A percentile compares a stretch with the other conserved stretches of the same genome.
phyloP scores from a whole-genome alignment of 2,329 filamentous ascomycete species.

The Pseudocercospora vitis region DNA sequence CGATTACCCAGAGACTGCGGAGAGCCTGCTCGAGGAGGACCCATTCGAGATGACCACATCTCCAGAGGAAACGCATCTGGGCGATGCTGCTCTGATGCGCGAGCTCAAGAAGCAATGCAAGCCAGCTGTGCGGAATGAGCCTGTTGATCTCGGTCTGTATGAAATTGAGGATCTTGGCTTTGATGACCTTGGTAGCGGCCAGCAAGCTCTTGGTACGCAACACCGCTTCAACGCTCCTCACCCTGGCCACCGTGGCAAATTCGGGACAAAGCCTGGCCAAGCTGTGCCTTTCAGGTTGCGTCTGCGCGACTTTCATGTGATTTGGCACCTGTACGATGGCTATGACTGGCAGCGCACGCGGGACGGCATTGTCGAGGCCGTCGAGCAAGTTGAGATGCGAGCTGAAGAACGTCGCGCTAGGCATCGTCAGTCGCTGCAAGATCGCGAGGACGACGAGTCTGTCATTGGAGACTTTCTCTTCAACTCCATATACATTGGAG shows the following conservation, averaged over 20 bases:
- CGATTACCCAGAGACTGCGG: conserved; percentile 34
- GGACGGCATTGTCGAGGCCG: conserved; percentile 80
- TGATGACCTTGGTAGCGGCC: conserved; percentile 33
- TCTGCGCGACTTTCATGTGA: conserved; percentile 84
- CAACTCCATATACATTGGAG: conserved; percentile 97
- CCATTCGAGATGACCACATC: conserved; percentile 40
- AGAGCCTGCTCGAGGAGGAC: conserved; percentile 42
- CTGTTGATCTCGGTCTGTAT: conserved; percentile 32
- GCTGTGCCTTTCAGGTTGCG: conserved; percentile 65
- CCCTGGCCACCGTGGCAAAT: conserved; percentile 1
- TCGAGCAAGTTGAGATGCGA: conserved; percentile 81
- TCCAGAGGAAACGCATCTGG: conserved; percentile 31
- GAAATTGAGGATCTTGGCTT: conserved; percentile 39
- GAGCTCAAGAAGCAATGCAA: conserved; percentile 35
- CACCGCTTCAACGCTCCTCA: conserved; percentile 37
- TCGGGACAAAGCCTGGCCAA: not conserved
- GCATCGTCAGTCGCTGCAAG: conserved; percentile 55
- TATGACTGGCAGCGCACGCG: conserved; percentile 93
- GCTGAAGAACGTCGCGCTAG: conserved; percentile 70
- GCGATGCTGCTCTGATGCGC: conserved; percentile 35
- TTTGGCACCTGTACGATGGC: conserved; percentile 97
- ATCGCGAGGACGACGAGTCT: conserved; percentile 73
- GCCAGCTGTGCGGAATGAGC: conserved; percentile 18
- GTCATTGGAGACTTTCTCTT: conserved; percentile 94
- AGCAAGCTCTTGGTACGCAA: conserved; percentile 31